Evolutionary conservation across 192 early-diverging fungal genomes (phyloP).

Genomic region (Coemansia sp.): DNA sequence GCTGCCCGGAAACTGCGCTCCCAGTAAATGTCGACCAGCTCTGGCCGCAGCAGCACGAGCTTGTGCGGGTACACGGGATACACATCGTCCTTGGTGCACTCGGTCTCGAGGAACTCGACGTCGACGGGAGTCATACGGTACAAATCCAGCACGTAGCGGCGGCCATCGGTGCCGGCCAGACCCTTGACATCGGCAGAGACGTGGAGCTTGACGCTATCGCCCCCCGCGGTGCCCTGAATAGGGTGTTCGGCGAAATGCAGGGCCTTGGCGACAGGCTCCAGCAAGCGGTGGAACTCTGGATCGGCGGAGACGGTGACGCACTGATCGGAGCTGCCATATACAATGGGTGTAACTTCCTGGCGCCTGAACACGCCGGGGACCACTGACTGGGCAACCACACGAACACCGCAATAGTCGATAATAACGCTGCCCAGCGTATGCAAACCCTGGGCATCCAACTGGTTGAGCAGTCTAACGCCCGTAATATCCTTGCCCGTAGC

Average conservation of each 20-base stretch:
- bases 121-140: slow-evolving; percentile 92
- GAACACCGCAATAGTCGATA: slow-evolving; percentile 89
- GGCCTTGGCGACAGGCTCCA: slow-evolving; percentile 73
- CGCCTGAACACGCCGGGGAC: slow-evolving; percentile 86
- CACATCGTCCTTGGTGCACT: slow-evolving; percentile 53
- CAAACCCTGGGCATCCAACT: slow-evolving; percentile 76
- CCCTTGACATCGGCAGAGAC: slow-evolving; percentile 94
- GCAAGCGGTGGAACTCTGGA: slow-evolving; percentile 71
- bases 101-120: slow-evolving; percentile 82
- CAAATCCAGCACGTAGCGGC: slow-evolving; percentile 92
- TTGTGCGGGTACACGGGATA: slow-evolving; percentile 85
- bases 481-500: slow-evolving; percentile 95
- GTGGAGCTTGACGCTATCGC: slow-evolving; percentile 67
- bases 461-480: slow-evolving; percentile 78
- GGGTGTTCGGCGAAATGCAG: slow-evolving; percentile 71
- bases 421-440: slow-evolving; percentile 90
- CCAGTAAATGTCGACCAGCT: slow-evolving; percentile 86
- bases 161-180: slow-evolving; percentile 86
- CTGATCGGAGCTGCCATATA: slow-evolving; percentile 92
- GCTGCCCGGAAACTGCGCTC: slow-evolving; percentile 75
- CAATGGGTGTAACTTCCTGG: slow-evolving; percentile 74
- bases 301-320: slow-evolving; percentile 75
- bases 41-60: slow-evolving; percentile 81
- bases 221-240: too few species aligned
- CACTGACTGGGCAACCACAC: slow-evolving; percentile 92